These are phyloP conservation scores for Phaeoacremonium minimum DNA, from an alignment of 2,329 filamentous ascomycete species.

Conservation along the genomic window DNA sequence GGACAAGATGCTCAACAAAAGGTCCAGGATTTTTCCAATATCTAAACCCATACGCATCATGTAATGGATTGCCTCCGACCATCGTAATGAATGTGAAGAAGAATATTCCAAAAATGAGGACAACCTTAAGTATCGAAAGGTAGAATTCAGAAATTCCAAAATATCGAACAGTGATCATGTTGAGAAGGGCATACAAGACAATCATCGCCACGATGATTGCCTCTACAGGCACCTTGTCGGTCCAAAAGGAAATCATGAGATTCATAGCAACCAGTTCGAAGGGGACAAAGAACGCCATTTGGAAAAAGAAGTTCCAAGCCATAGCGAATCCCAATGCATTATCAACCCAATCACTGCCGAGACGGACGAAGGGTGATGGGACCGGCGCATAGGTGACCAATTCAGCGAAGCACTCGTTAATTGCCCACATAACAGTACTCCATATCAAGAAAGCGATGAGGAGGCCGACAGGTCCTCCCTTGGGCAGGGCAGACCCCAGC, in stretches of 20 bases:
- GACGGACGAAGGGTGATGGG: constrained; percentile 37
- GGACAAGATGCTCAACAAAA: constrained; percentile 47
- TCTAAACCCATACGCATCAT: constrained; percentile 26
- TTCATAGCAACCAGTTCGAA: constrained; percentile 48
- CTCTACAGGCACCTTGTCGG: constrained; percentile 34
- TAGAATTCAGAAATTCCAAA: constrained; percentile 43
- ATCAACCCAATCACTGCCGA: constrained; percentile 41
- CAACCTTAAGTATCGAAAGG: constrained; percentile 34
- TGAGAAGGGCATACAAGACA: constrained; percentile 32
- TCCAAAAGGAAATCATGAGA: constrained; percentile 46
- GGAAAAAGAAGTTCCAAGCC: constrained; percentile 47
- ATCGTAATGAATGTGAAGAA: constrained; percentile 36
- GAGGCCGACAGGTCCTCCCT: constrained; percentile 26
- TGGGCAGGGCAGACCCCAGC: constrained; percentile 25
- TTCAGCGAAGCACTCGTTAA: constrained; percentile 32
- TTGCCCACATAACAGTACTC: constrained; percentile 15
- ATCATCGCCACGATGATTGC: constrained; percentile 40
- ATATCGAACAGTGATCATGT: constrained; percentile 33
- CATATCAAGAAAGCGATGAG: constrained; percentile 22
- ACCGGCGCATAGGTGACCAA: constrained; percentile 45
- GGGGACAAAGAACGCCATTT: constrained; percentile 43
- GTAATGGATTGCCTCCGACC: constrained; percentile 35
- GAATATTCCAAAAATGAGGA: constrained; percentile 23
- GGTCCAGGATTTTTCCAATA: constrained; percentile 45
- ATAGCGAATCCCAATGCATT: constrained; percentile 40